phyloP scores from a whole-genome alignment of 2,329 filamentous ascomycete species.

The Paramyrothecium sp. region DNA sequence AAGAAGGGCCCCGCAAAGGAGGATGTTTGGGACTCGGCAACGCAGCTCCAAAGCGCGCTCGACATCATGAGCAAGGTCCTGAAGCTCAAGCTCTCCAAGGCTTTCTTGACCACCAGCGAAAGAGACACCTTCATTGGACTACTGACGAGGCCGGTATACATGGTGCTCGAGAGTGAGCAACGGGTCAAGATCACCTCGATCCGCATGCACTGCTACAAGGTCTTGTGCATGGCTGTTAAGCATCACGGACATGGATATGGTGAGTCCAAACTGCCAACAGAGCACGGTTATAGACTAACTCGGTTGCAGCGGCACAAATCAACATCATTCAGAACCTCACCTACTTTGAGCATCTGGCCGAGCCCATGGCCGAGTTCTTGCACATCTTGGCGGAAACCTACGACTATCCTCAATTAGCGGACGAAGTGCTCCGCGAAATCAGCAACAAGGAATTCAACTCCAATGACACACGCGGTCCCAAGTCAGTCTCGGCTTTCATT shows the following conservation, averaged over 20 bases:
- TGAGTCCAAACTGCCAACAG: slow-evolving; percentile 37
- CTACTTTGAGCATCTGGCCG: slow-evolving; percentile 97
- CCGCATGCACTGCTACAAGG: slow-evolving; percentile 96
- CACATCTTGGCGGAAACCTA: slow-evolving; percentile 97
- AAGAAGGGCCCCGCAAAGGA: slow-evolving; percentile 81
- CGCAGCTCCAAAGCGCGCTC: slow-evolving; percentile 83
- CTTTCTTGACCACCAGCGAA: slow-evolving; percentile 95
- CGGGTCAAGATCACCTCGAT: slow-evolving; percentile 86
- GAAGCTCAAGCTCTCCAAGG: slow-evolving; percentile 85
- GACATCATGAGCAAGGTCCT: slow-evolving; percentile 96
- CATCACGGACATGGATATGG: slow-evolving; percentile 96
- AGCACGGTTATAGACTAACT: slow-evolving; percentile 37
- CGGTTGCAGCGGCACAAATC: slow-evolving; percentile 72
- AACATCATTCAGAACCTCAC: slow-evolving; percentile 97
- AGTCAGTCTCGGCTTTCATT: slow-evolving; percentile 93
- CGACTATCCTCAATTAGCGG: slow-evolving; percentile 91
- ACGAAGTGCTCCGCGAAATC: slow-evolving; percentile 89
- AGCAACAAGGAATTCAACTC: slow-evolving; percentile 98
- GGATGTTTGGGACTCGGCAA: slow-evolving; percentile 81
- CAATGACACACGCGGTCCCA: slow-evolving; percentile 92
- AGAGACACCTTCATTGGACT: slow-evolving; percentile 91
- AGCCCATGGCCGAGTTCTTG: slow-evolving; percentile 97
- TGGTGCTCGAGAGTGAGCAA: slow-evolving; percentile 91
- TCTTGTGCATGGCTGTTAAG: slow-evolving; percentile 93
- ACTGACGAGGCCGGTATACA: slow-evolving; percentile 88